Conservation (phyloP, 1,139 yeast genomes). For the Ogataea hybrid region DNA sequence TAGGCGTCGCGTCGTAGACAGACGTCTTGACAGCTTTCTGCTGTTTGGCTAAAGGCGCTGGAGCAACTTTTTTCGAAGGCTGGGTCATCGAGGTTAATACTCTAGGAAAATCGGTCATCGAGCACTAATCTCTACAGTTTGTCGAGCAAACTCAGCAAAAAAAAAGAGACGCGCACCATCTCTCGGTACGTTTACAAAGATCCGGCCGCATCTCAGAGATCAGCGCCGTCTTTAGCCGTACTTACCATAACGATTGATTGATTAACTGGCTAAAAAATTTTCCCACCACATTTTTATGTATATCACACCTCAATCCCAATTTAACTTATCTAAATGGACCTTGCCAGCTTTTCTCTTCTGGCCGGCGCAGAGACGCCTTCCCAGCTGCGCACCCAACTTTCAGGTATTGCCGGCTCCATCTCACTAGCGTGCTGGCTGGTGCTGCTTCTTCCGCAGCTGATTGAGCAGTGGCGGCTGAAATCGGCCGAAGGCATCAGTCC, state of each 20-base stretch:
- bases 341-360: not conserved
- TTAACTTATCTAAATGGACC: constrained; percentile 1
- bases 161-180: constrained; percentile 5
- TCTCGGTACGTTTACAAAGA: constrained; percentile 7
- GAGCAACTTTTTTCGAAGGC: constrained; percentile 92
- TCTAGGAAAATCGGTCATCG: constrained; percentile 8
- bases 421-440: constrained; percentile 80
- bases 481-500: constrained; percentile 79
- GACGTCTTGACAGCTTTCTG: constrained; percentile 46
- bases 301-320: not conserved
- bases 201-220: constrained; percentile 5
- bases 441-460: constrained; percentile 72
- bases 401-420: constrained; percentile 69
- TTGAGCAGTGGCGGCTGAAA: constrained; percentile 78
- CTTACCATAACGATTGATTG: constrained; percentile 3
- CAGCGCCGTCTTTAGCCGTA: constrained; percentile 10
- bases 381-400: constrained; percentile 41
- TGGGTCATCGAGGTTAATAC: constrained; percentile 65
- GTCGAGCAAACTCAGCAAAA: constrained; percentile 1
- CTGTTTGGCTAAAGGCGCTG: constrained; percentile 63
- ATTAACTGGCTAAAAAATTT: not conserved
- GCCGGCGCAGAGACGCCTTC: constrained; percentile 23
- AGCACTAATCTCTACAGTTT: constrained; percentile 9
- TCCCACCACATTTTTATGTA: not conserved
- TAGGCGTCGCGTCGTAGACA: constrained; percentile 81